These are phyloP conservation scores for Cicer judaicum DNA, from an alignment of 306 rosid species.

Conservation along the genomic window DNA sequence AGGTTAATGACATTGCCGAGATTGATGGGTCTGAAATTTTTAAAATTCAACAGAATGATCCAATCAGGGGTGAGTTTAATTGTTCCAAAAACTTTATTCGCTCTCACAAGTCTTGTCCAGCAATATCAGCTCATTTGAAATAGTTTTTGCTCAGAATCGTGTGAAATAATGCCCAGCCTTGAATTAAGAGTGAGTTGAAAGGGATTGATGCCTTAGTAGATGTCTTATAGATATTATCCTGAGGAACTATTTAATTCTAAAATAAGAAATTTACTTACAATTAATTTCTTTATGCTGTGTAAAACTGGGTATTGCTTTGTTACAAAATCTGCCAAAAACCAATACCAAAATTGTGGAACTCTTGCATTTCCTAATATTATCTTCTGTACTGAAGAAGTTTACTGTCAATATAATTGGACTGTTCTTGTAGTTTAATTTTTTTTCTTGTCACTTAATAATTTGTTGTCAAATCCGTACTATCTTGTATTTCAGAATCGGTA, in stretches of 20 bases:
- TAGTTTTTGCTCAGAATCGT: conserved; percentile 30
- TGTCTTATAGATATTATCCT: conserved; percentile 24
- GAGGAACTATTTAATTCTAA: conserved; percentile 26
- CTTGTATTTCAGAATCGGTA: conserved; percentile 55
- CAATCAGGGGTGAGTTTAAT: conserved; percentile 58
- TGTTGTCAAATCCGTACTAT: conserved; percentile 22
- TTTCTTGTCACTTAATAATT: conserved; percentile 14
- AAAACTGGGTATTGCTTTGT: conserved; percentile 29
- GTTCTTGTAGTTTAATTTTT: conserved; percentile 14
- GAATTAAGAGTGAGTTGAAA: conserved; percentile 22
- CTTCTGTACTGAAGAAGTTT: conserved; percentile 22
- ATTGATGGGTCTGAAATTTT: conserved; percentile 45
- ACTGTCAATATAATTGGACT: conserved; percentile 26
- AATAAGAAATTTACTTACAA: conserved; percentile 27
- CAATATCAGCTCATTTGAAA: conserved; percentile 34
- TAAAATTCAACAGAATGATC: conserved; percentile 48
- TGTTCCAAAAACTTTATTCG: conserved; percentile 34
- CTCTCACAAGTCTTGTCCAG: conserved; percentile 31
- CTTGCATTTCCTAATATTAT: conserved; percentile 33
- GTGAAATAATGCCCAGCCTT: conserved; percentile 35
- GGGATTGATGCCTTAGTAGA: conserved; percentile 16
- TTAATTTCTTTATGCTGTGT: conserved; percentile 18
- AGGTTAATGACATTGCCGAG: conserved; percentile 41
- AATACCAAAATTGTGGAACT: conserved; percentile 6
- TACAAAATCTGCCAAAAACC: conserved; percentile 7